These are phyloP conservation scores for Verbena officinalis DNA, from an alignment of 257 asterid genomes.

Conservation along the genomic window DNA sequence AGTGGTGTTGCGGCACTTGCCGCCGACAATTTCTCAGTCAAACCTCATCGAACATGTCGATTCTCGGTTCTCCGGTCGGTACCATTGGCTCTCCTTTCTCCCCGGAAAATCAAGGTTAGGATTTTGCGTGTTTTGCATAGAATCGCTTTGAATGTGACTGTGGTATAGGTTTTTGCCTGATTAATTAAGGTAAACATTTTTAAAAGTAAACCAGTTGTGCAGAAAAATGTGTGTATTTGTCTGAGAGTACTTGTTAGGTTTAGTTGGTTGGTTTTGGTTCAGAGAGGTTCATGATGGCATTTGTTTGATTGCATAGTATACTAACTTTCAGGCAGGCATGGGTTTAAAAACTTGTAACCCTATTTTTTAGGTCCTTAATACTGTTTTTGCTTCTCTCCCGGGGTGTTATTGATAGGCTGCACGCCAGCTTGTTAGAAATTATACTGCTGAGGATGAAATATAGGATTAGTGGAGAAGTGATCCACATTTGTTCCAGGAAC, in stretches of 20 bases:
- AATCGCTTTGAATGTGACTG: background rate
- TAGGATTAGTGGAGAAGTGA: conserved; percentile 11
- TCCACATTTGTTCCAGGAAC: background rate
- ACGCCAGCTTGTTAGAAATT: background rate
- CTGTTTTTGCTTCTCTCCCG: conserved; percentile 5
- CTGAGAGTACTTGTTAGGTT: background rate
- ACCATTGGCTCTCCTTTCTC: conserved; percentile 56
- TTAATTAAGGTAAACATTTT: too few species aligned
- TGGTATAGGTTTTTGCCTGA: background rate
- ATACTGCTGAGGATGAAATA: background rate
- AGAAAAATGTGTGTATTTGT: background rate
- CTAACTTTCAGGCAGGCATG: background rate
- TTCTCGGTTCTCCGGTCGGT: conserved; percentile 73
- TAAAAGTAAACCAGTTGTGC: background rate
- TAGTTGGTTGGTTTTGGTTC: background rate
- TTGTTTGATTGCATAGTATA: conserved; percentile 1
- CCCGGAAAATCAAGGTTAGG: conserved; percentile 72
- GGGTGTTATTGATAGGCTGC: conserved; percentile 7
- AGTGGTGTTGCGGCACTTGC: conserved; percentile 91
- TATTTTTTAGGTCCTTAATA: conserved; percentile 1
- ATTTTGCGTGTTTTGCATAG: conserved; percentile 14
- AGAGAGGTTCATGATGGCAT: background rate
- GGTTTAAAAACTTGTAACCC: conserved; percentile 10
- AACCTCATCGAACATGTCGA: conserved; percentile 68
- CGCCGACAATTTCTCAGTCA: conserved; percentile 75